Percentiles rank a stretch among this genome's conserved stretches.
Evolutionary conservation across 169 alveolate species (phyloP).

Genomic region (Cryptosporidium bovis): DNA sequence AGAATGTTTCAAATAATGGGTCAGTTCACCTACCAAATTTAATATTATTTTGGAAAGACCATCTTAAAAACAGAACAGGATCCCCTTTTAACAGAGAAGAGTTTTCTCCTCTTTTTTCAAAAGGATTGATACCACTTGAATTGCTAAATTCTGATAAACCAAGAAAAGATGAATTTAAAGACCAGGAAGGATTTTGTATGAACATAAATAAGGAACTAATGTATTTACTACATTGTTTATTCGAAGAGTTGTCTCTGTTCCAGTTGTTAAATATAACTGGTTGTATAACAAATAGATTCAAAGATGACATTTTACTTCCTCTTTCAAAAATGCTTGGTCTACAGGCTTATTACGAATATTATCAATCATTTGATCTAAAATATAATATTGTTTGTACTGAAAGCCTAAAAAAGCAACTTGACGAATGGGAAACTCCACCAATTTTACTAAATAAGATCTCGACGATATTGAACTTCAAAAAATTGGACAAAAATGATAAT

Average conservation of each 20-base stretch:
- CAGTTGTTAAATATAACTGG: conserved; percentile 10
- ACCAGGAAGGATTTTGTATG: not conserved
- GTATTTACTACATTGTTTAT: conserved; percentile 35
- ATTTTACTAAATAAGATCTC: conserved; percentile 35
- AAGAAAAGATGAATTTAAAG: not conserved
- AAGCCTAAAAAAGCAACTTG: not conserved
- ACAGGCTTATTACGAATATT: conserved; percentile 25
- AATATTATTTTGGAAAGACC: conserved; percentile 15
- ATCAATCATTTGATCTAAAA: conserved; percentile 23
- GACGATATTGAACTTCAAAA: not conserved
- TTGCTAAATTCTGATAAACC: not conserved
- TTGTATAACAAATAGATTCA: conserved; percentile 6
- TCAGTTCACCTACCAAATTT: conserved; percentile 13
- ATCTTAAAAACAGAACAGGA: conserved; percentile 8
- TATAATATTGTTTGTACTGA: not conserved
- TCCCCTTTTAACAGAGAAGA: conserved; percentile 67
- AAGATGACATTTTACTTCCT: conserved; percentile 49
- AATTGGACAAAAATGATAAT: not conserved
- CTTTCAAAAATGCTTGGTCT: conserved; percentile 17
- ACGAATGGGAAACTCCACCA: conserved; percentile 50
- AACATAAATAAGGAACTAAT: not conserved
- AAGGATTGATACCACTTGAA: conserved; percentile 54
- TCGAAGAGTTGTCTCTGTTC: conserved; percentile 28
- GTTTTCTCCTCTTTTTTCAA: conserved; percentile 26
- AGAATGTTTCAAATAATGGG: not conserved